phyloP scores from a whole-genome alignment of 2,329 filamentous ascomycete genomes.

The Periglandula ipomoeae region DNA sequence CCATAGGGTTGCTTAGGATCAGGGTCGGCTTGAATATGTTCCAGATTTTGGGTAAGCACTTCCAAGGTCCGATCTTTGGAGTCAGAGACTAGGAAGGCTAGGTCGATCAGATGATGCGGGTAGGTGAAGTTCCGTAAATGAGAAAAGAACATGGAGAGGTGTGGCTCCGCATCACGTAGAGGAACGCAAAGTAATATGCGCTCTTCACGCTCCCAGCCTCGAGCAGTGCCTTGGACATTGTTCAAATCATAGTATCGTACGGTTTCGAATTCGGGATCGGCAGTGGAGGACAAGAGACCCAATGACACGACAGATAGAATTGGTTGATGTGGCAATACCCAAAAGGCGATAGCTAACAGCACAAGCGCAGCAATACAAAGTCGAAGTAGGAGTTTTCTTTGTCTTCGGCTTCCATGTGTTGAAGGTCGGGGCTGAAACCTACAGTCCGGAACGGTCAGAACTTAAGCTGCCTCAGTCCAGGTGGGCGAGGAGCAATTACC shows the following conservation, averaged over 20 bases:
- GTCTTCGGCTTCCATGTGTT: constrained; percentile 59
- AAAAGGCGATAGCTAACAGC: constrained; percentile 59
- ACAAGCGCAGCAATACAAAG: constrained; percentile 50
- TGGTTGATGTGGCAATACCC: constrained; percentile 61
- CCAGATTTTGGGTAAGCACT: constrained; percentile 65
- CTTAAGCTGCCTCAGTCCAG: not conserved
- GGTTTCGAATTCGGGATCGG: constrained; percentile 78
- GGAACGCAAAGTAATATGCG: constrained; percentile 92
- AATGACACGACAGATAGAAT: constrained; percentile 56
- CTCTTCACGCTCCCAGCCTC: constrained; percentile 94
- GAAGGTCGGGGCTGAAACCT: constrained; percentile 74
- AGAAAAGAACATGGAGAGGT: constrained; percentile 97
- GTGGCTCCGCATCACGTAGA: constrained; percentile 81
- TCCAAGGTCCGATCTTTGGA: constrained; percentile 85
- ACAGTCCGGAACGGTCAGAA: not conserved
- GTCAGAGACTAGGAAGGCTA: constrained; percentile 94
- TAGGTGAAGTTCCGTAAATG: constrained; percentile 96
- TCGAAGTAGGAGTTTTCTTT: constrained; percentile 63
- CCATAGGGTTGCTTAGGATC: constrained; percentile 80
- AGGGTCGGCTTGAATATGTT: constrained; percentile 68
- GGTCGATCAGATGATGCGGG: constrained; percentile 89
- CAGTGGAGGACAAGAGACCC: constrained; percentile 56
- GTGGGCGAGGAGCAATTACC: constrained; percentile 40
- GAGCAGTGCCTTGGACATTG: constrained; percentile 81
- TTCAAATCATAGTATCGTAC: constrained; percentile 95